Percentiles rank a stretch among this genome's conserved stretches.
phyloP scores from a whole-genome alignment of 164 flowering plant species.

The Aristolochia fimbriata region DNA sequence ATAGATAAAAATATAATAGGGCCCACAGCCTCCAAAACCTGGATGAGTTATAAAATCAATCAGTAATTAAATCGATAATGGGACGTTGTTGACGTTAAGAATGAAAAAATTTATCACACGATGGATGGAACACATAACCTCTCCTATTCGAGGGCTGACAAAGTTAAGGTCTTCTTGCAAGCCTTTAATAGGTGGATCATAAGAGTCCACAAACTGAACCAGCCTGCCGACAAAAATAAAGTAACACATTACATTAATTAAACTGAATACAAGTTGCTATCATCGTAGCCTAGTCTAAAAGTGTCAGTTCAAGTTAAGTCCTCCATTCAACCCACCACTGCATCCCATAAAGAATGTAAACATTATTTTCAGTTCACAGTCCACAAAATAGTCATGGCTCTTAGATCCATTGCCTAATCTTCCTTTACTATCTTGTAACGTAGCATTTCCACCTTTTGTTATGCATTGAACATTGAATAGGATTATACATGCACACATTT shows the following conservation, averaged over 20 bases:
- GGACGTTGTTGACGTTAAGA: neutral
- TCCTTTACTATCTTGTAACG: too few relatives aligned
- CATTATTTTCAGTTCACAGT: too few relatives aligned
- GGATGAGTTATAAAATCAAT: slow-evolving; percentile 9
- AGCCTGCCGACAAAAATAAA: slow-evolving; percentile 33
- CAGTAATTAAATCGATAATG: neutral
- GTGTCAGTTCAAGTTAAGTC: too few relatives aligned
- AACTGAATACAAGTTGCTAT: too few relatives aligned
- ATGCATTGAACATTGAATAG: too few relatives aligned
- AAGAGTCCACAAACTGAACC: slow-evolving; percentile 88
- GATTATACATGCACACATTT: too few relatives aligned
- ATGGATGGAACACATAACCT: slow-evolving; percentile 35
- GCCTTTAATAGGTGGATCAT: slow-evolving; percentile 96
- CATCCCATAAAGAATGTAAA: too few relatives aligned
- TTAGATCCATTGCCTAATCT: too few relatives aligned
- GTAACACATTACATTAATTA: neutral
- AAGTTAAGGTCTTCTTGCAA: slow-evolving; percentile 94
- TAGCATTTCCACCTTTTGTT: too few relatives aligned
- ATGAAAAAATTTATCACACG: neutral
- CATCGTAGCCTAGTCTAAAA: too few relatives aligned
- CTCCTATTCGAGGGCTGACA: slow-evolving; percentile 99
- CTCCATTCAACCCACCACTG: too few relatives aligned
- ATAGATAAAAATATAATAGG: slow-evolving; percentile 82
- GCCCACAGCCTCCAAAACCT: slow-evolving; percentile 98
- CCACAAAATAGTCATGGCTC: too few relatives aligned